phyloP scores from a whole-genome alignment of 2,329 filamentous ascomycete genomes.

The Cladophialophora yegresii region DNA sequence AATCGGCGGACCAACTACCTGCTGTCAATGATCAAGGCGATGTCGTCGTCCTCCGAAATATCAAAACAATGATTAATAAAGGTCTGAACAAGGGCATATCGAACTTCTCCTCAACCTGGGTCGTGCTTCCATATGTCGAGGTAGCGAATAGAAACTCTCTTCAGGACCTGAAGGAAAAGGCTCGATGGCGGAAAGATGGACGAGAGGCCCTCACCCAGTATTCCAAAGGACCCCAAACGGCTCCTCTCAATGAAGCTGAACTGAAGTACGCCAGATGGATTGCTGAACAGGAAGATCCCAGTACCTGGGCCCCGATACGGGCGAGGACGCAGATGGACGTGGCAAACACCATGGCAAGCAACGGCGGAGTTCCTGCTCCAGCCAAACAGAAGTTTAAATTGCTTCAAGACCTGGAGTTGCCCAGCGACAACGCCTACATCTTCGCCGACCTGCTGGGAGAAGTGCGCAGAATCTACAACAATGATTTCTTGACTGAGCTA shows the following conservation, averaged over 20 bases:
- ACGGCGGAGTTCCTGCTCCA: slow-evolving; percentile 19
- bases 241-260: slow-evolving; percentile 18
- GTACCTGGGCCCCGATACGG: slow-evolving; percentile 16
- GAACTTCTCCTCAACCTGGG: slow-evolving; percentile 18
- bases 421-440: slow-evolving; percentile 28
- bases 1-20: slow-evolving; percentile 48
- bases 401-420: slow-evolving; percentile 62
- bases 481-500: slow-evolving; percentile 57
- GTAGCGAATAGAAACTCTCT: slow-evolving; percentile 16
- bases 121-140: slow-evolving; percentile 26
- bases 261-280: slow-evolving; percentile 34
- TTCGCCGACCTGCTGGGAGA: slow-evolving; percentile 73
- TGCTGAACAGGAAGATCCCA: slow-evolving; percentile 25
- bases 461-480: slow-evolving; percentile 60
- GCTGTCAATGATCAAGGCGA: slow-evolving; percentile 56
- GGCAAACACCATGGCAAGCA: slow-evolving; percentile 21
- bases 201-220: background rate
- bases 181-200: background rate
- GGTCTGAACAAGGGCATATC: slow-evolving; percentile 22
- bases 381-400: slow-evolving; percentile 58
- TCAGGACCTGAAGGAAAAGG: slow-evolving; percentile 24
- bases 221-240: slow-evolving; percentile 4
- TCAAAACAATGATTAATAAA: slow-evolving; percentile 47
- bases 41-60: slow-evolving; percentile 63
- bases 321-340: slow-evolving; percentile 22